Percentiles rank a stretch among this genome's conserved stretches.
Conservation (phyloP, 2,329 filamentous ascomycete genomes). For the Trichophaea hybrida region DNA sequence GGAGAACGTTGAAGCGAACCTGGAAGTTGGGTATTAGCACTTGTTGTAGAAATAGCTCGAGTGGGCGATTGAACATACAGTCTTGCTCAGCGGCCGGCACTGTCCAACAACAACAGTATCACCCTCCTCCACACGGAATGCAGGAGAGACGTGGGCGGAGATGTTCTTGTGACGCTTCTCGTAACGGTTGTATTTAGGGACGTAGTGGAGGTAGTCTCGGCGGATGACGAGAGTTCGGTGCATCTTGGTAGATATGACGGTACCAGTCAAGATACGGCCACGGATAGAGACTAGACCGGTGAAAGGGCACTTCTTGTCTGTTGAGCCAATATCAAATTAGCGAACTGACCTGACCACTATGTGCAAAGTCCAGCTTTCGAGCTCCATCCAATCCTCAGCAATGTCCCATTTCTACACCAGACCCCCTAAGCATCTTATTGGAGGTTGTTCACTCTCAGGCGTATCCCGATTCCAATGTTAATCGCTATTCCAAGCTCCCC, state of each 20-base stretch:
- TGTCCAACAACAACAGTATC: conserved; percentile 99
- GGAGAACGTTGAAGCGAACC: conserved; percentile 99
- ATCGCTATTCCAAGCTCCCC: not conserved
- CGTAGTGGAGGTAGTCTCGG: conserved; percentile 99
- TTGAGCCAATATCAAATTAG: conserved; percentile 16
- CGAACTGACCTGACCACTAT: conserved; percentile 7
- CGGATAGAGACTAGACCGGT: conserved; percentile 98
- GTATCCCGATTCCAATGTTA: not conserved
- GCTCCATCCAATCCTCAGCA: no score
- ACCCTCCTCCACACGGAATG: conserved; percentile 99
- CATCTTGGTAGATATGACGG: conserved; percentile 99
- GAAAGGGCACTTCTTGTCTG: conserved; percentile 99
- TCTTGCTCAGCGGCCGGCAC: conserved; percentile 99
- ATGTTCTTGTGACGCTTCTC: conserved; percentile 99
- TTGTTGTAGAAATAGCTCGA: no score
- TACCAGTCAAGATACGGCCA: conserved; percentile 98
- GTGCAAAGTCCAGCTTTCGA: not conserved
- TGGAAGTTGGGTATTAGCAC: conserved; percentile 30
- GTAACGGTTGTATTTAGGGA: conserved; percentile 99
- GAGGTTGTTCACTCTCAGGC: not conserved
- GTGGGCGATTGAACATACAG: conserved; percentile 49
- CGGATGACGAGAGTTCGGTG: conserved; percentile 99
- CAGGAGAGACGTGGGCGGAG: conserved; percentile 93
- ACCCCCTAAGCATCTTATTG: not conserved
- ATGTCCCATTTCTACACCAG: no score